Conservation (phyloP, 805 yeast genomes). For the Suhomyces vadensis region DNA sequence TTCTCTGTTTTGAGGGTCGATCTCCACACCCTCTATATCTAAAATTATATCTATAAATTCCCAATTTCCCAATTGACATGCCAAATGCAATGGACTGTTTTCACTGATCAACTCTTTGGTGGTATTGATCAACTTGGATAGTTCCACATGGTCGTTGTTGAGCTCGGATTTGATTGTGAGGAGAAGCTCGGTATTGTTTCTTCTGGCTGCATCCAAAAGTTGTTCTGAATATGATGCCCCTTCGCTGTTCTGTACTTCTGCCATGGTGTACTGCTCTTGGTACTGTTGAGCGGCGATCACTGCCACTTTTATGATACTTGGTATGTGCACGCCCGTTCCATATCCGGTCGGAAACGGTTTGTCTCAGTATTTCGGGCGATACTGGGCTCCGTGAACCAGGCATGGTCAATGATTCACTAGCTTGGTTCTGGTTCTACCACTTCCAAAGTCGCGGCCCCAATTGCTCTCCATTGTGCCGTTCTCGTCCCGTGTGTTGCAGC, state of each 20-base stretch:
- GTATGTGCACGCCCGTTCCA: background rate
- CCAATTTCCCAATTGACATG: constrained; percentile 79
- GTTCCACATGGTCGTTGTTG: constrained; percentile 37
- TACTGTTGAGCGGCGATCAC: background rate
- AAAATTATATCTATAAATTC: constrained; percentile 79
- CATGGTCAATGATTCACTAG: too few relatives aligned
- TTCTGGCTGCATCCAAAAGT: constrained; percentile 80
- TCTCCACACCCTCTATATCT: constrained; percentile 88
- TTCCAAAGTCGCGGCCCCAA: too few relatives aligned
- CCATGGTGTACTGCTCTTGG: background rate
- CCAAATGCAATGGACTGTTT: constrained; percentile 78
- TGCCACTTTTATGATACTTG: background rate
- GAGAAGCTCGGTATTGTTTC: constrained; percentile 81
- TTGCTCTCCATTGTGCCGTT: too few relatives aligned
- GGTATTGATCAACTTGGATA: constrained; percentile 59
- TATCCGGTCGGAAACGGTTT: too few relatives aligned
- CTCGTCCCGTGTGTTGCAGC: too few relatives aligned
- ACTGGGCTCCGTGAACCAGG: too few relatives aligned
- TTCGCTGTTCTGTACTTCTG: constrained; percentile 8
- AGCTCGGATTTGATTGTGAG: constrained; percentile 52
- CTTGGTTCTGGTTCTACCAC: too few relatives aligned
- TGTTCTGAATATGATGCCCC: constrained; percentile 81
- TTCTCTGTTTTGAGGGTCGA: constrained; percentile 75
- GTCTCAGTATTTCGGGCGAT: too few relatives aligned
- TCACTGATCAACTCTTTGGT: constrained; percentile 71